Evolutionary conservation across 2,329 filamentous ascomycete species (phyloP).

Genomic region (Fusarium phyllophilum): DNA sequence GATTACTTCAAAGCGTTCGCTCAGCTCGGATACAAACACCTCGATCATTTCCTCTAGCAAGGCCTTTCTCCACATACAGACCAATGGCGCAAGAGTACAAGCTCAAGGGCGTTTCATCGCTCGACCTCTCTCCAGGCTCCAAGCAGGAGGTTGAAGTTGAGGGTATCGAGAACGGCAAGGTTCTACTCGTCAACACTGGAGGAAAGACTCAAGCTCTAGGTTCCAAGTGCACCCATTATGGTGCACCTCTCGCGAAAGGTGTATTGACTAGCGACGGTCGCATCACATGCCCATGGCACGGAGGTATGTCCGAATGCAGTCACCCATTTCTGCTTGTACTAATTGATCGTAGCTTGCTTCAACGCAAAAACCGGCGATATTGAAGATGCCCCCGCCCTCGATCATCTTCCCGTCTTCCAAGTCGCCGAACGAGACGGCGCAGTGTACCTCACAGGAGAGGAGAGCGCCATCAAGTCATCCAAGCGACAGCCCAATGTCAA

Average conservation of each 20-base stretch:
- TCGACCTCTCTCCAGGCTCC: conserved; percentile 80
- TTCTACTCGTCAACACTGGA: conserved; percentile 83
- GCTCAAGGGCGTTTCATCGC: conserved; percentile 79
- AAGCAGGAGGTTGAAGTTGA: conserved; percentile 93
- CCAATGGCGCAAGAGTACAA: conserved; percentile 69
- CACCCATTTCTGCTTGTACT: not conserved
- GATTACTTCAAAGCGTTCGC: conserved; percentile 28
- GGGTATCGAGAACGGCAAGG: conserved; percentile 85
- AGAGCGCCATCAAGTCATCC: conserved; percentile 79
- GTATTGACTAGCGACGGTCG: conserved; percentile 84
- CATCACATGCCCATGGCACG: conserved; percentile 95
- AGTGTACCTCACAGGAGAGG: conserved; percentile 85
- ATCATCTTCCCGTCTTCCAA: conserved; percentile 85
- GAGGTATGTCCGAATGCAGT: conserved; percentile 69
- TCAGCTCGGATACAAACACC: conserved; percentile 16
- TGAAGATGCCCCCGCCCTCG: conserved; percentile 91
- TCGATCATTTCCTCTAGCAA: conserved; percentile 11
- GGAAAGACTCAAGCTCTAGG: conserved; percentile 83
- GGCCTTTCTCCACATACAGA: conserved; percentile 42
- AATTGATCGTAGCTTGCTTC: conserved; percentile 78
- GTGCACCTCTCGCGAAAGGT: conserved; percentile 87
- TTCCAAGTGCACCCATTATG: conserved; percentile 90
- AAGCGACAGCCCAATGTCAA: conserved; percentile 78
- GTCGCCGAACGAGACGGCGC: conserved; percentile 82
- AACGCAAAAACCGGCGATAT: conserved; percentile 89